Conservation (phyloP, 108 stramenopile genomes). For the Hondaea fermentalgiana region DNA sequence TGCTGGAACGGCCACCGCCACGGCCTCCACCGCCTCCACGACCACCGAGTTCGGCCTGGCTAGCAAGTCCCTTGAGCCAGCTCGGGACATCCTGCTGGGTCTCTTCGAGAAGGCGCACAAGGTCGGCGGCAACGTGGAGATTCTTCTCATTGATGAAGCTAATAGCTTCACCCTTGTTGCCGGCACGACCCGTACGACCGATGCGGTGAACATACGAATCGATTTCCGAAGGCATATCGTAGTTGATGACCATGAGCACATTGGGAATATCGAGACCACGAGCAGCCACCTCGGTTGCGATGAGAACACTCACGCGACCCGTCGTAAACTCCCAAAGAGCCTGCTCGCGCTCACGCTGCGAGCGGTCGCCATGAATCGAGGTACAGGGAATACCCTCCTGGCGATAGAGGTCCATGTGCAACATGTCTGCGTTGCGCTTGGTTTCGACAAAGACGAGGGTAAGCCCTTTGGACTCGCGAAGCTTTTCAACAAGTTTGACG, state of each 20-base stretch:
- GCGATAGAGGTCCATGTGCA: conserved; percentile 75
- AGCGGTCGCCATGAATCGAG: conserved; percentile 93
- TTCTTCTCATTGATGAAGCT: conserved; percentile 56
- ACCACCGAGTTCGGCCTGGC: conserved; percentile 26
- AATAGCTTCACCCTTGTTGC: conserved; percentile 55
- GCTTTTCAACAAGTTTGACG: conserved; percentile 61
- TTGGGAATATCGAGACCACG: conserved; percentile 58
- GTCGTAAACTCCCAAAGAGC: conserved; percentile 53
- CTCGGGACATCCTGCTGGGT: conserved; percentile 25
- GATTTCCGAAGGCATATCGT: conserved; percentile 54
- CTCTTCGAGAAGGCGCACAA: conserved; percentile 33
- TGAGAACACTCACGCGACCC: conserved; percentile 46
- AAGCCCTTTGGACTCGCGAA: conserved; percentile 56
- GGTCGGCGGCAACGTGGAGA: conserved; percentile 51
- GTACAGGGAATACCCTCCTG: conserved; percentile 74
- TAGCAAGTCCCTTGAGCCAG: conserved; percentile 26
- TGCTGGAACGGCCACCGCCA: background rate
- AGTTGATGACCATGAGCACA: conserved; percentile 59
- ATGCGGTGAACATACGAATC: conserved; percentile 65
- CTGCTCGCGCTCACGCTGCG: conserved; percentile 66
- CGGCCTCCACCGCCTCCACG: background rate
- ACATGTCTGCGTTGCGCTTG: conserved; percentile 84
- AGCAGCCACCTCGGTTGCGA: conserved; percentile 64
- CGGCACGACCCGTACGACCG: conserved; percentile 59
- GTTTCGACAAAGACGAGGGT: conserved; percentile 96